Evolutionary conservation across 2,329 filamentous ascomycete genomes (phyloP), one percentile per base, ranked within the genome.

Genomic region (Cladosporium sphaerospermum): DNA sequence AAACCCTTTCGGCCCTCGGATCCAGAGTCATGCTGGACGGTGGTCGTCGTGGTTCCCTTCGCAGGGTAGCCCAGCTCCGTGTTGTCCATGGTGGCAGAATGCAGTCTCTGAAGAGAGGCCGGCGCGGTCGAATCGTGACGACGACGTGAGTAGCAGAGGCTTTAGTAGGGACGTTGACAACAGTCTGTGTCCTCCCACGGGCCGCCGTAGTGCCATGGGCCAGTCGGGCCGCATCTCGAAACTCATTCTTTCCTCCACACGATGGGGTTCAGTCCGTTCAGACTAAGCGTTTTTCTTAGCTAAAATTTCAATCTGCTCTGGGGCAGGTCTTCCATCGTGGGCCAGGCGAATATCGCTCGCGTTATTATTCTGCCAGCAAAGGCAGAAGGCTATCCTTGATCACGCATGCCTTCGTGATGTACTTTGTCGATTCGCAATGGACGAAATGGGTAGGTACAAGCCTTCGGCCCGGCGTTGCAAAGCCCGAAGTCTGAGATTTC

Each of bases 171-270:
- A 40, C 40, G 40, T 42, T 37, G 40, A 28, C 32, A 36, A 16
- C 19, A 34, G 48, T 44, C 42, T 44, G 42, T 49, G 46, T 51
- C 32, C 40, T 44, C 16, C n/a, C 8, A 14, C 48, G 48, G 48
- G 13, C 48, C 31, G 31, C 14, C 34, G 32, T 42, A 32, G 46
- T 51, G 48, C 40, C 40, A 51, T 51, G 40, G 48, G 48, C 37
- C 36, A 14, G n/a, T 13, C 16, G 36, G 36, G 36, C 36, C 36
- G 8, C 36, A 39, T 39, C 11, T 39, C 36, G 36, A n/a, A 39
- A 39, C 13, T 14, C 36, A 39, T 10, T 14, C 16, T 39, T 39
- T 14, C 8, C 36, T 39, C 36, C 36, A 39, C 36, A 39, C 13
- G 36, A 39, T 39, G 36, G 13, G 36, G 36, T 39, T 39, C 16